These are phyloP conservation scores for Dalbergia cultrata DNA, from an alignment of 306 rosid species.

Conservation along the genomic window DNA sequence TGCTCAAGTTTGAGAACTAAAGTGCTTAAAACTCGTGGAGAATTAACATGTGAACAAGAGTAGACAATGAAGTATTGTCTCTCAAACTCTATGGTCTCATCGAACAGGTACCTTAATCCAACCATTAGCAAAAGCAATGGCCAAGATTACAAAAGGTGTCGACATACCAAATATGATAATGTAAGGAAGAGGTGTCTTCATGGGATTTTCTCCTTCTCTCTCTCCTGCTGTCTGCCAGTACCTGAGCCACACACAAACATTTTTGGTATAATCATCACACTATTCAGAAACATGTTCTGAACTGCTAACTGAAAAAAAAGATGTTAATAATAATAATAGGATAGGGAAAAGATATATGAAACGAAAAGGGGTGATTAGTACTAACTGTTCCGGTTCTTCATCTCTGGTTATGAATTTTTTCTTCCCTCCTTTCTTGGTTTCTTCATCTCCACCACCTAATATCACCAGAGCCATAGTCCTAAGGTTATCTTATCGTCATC, in stretches of 20 bases:
- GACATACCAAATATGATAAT: constrained; percentile 97
- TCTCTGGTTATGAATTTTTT: constrained; percentile 92
- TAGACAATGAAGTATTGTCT: constrained; percentile 43
- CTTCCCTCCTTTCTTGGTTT: constrained; percentile 70
- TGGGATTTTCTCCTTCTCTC: constrained; percentile 97
- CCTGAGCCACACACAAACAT: constrained; percentile 53
- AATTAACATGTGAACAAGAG: constrained; percentile 20
- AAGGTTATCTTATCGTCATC: constrained; percentile 11
- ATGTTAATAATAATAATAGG: background rate
- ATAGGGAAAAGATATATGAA: background rate
- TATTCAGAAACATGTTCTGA: background rate
- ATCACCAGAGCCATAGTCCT: constrained; percentile 25
- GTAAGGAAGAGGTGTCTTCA: constrained; percentile 96
- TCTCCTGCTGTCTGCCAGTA: constrained; percentile 99
- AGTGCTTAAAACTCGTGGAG: constrained; percentile 34
- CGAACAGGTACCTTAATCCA: constrained; percentile 94
- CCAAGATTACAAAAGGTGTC: constrained; percentile 96
- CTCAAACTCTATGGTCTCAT: constrained; percentile 38
- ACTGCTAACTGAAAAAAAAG: background rate
- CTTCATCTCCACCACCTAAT: constrained; percentile 83
- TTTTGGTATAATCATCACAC: too few species aligned
- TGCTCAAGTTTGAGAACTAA: constrained; percentile 10
- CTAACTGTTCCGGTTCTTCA: constrained; percentile 84
- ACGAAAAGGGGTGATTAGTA: constrained; percentile 41
- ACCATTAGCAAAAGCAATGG: constrained; percentile 98